phyloP scores from a whole-genome alignment of 495 filamentous ascomycete genomes.

The Talaromyces thailandensis region DNA sequence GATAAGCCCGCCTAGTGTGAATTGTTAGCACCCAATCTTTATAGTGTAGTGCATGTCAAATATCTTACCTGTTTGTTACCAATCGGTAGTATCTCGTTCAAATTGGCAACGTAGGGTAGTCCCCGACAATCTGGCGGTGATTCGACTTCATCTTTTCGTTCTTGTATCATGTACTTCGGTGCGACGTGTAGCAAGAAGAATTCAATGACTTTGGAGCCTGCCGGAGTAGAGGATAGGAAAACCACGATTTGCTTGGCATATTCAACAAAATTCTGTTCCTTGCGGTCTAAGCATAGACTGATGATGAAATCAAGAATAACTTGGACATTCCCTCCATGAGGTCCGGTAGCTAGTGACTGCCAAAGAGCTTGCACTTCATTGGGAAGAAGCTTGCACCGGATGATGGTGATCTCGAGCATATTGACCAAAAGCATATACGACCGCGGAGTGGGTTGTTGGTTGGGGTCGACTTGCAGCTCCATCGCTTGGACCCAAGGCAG shows the following conservation, averaged over 20 bases:
- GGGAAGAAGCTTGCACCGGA: conserved; percentile 76
- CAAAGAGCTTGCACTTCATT: conserved; percentile 97
- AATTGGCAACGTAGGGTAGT: conserved; percentile 83
- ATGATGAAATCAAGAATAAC: conserved; percentile 95
- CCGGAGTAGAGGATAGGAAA: conserved; percentile 84
- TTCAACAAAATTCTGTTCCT: conserved; percentile 95
- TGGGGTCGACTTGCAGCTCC: conserved; percentile 89
- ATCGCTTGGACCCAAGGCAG: conserved; percentile 94
- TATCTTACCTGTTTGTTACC: conserved; percentile 70
- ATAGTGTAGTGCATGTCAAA: neutral
- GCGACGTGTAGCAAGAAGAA: conserved; percentile 83
- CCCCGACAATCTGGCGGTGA: conserved; percentile 63
- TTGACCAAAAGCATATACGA: conserved; percentile 96
- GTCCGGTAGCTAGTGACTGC: conserved; percentile 92
- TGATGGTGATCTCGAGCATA: conserved; percentile 91
- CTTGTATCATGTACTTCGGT: conserved; percentile 84
- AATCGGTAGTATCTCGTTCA: conserved; percentile 68
- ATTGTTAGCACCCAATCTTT: conserved; percentile 9
- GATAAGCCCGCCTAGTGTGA: conserved; percentile 60
- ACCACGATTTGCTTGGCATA: conserved; percentile 97
- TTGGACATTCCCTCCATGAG: conserved; percentile 89
- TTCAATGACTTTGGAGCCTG: conserved; percentile 86
- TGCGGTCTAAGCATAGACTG: conserved; percentile 77
- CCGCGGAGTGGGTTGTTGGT: conserved; percentile 75
- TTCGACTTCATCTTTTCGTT: conserved; percentile 63